A percentile compares a stretch with the other conserved stretches of the same genome.
These are phyloP conservation scores for Nowakowskiella sp. DNA, from an alignment of 192 early-diverging fungal genomes.

Conservation along the genomic window DNA sequence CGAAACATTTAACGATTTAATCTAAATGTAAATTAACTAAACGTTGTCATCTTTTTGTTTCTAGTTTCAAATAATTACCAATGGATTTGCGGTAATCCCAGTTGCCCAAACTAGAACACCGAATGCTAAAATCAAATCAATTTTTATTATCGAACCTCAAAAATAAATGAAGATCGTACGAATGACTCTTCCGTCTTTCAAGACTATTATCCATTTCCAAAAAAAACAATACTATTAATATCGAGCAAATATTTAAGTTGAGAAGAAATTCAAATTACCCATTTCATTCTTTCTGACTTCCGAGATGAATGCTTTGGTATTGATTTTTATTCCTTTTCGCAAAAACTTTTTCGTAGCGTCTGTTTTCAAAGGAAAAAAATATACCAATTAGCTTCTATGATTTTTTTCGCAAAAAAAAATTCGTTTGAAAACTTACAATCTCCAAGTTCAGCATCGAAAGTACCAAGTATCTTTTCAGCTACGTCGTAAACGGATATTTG, in stretches of 20 bases:
- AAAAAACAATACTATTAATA: too few species aligned
- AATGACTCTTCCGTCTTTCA: slow-evolving; percentile 11
- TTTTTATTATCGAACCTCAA: too few species aligned
- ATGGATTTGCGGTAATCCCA: slow-evolving; percentile 39
- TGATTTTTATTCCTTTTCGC: slow-evolving; percentile 67
- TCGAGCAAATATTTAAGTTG: too few species aligned
- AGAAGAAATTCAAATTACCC: slow-evolving; percentile 1
- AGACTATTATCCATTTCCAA: too few species aligned
- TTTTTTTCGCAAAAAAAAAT: neutral
- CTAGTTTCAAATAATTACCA: too few species aligned
- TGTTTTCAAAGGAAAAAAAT: neutral
- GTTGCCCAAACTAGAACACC: slow-evolving; percentile 70
- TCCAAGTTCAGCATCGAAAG: slow-evolving; percentile 65
- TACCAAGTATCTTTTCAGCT: slow-evolving; percentile 65
- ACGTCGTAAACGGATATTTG: slow-evolving; percentile 67
- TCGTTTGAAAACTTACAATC: slow-evolving; percentile 25
- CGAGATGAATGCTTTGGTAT: slow-evolving; percentile 46
- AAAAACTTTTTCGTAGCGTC: slow-evolving; percentile 65
- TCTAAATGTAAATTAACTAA: neutral
- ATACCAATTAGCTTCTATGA: neutral
- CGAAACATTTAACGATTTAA: neutral
- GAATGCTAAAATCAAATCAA: too few species aligned
- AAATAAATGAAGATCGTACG: slow-evolving; percentile 7
- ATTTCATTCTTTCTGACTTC: slow-evolving; percentile 46
- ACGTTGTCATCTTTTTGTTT: too few species aligned